Base-by-base conservation (phyloP, 768 basidiomycete genomes). In the Tylopilus plumbeoviolaceoides region DNA sequence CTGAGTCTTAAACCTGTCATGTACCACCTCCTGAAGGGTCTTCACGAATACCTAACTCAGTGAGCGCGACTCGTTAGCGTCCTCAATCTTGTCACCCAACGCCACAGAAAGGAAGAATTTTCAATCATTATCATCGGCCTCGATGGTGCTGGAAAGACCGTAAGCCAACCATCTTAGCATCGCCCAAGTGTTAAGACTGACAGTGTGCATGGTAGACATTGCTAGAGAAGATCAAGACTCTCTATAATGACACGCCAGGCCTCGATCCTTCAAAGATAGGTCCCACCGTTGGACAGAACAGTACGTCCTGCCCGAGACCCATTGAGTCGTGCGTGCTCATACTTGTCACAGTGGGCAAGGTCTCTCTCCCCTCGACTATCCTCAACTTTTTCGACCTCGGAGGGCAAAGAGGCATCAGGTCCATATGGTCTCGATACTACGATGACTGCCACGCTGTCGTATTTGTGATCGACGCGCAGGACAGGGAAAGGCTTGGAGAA, bases 371-470 rank as follows among this genome's bases (percentile, higher is more conserved):
- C 0, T 95, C 94, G 0, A 94, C 93, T 0, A 88, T 95, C 27
- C 81, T 98, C 25, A 91, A 92, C 64, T 98, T 98, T 77, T 97
- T 93, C 84, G 97, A 99, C 65, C 78, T 99, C 10, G 95, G 97
- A 11, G 95, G 95, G 0, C 95, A 98, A 66, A 77, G 87, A 1
- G 93, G 95, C 21, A 95, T 99, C 38, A 80, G 95, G 27, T 87
- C 84, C 33, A 95, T 99, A 59, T 98, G 95, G 95, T 84, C 87
- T 54, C 78, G 82, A 51, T 99, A 99, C 71, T 98, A 95, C 68
- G 88, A 91, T 50, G 94, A 98, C 66, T 97, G 94, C 58, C 95
- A 99, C 68, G 95, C 95, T 8, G 91, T 98, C 42, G 92, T 89
- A 38, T 99, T 91, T 62, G 89, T 98, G 47, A 83, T 99, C 48